Base-by-base conservation (phyloP, 2,329 filamentous ascomycete species). In the Zalaria obscura region DNA sequence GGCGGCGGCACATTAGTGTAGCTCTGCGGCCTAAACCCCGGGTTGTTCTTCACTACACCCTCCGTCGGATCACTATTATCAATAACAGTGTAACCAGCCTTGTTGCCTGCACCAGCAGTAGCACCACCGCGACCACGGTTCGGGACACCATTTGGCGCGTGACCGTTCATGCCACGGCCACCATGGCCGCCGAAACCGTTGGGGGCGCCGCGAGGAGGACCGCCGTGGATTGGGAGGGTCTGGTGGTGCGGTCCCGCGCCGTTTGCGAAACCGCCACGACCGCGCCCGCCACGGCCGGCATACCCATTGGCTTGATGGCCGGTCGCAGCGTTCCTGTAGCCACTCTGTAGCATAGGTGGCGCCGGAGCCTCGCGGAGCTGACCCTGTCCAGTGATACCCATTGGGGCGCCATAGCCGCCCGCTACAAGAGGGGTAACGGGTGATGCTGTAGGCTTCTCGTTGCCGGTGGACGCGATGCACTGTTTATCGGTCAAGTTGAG, bases 401-500 rank as follows among this genome's bases (percentile, higher is more conserved):
- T 62, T 11, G 66, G 73, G 51, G 67, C 69, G 25, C 76, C 77
- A 61, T 72, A 78, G 7, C 50, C 47, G 26, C 58, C 57, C 35
- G 72, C 65, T 7, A n/a, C n/a, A 7, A 32, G 29, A 32, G 29
- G 29, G 0, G 69, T 74, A 46, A 77, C 65, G 1, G 73, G 68
- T 8, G 68, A 67, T 10, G 65, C 52, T 3, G 66, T 44, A 35
- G 48, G 39, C 28, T 35, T 43, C 27, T 41, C 39, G 31, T 40
- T 39, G 10, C 27, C 35, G n/a, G 56, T 56, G 63, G 73, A 72
- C 45, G 65, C 80, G 35, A 93, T 69, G 18, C 94, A 73, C 64
- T 98, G 91, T 52, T 75, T 80, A 55, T 88, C 71, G 1, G 80
- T 80, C 43, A 93, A 68, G 63, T 98, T 98, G 29, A 98, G 72